Conservation (phyloP, 225 moss, liverwort and hornwort genomes). For the Lunularia cruciata region DNA sequence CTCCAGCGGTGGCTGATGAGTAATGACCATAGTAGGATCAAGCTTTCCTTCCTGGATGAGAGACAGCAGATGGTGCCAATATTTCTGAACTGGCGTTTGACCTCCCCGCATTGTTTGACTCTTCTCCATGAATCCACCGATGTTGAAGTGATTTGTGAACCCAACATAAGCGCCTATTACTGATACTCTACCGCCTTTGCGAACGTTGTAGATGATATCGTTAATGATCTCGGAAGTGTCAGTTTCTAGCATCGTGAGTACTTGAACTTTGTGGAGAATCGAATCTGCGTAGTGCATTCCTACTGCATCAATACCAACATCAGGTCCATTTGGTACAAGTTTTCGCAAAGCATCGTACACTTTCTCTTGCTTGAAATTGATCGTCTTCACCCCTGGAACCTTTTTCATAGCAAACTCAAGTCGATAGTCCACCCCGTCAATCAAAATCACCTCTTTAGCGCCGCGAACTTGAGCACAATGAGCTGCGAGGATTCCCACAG, state of each 20-base stretch:
- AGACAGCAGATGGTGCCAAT: conserved; percentile 60
- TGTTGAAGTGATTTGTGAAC: conserved; percentile 58
- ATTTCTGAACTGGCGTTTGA: conserved; percentile 78
- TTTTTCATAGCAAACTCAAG: conserved; percentile 56
- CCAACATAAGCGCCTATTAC: conserved; percentile 76
- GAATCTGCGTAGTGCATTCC: conserved; percentile 71
- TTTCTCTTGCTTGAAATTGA: conserved; percentile 64
- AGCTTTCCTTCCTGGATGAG: conserved; percentile 54
- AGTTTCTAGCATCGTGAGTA: conserved; percentile 50
- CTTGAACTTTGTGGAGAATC: conserved; percentile 47
- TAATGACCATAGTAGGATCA: conserved; percentile 48
- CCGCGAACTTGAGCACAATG: conserved; percentile 66
- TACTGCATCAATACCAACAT: conserved; percentile 73
- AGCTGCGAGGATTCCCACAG: conserved; percentile 79
- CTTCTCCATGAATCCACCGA: conserved; percentile 94
- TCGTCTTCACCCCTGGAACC: conserved; percentile 50
- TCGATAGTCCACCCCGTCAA: conserved; percentile 58
- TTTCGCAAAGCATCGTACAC: conserved; percentile 45
- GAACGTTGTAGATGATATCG: conserved; percentile 64
- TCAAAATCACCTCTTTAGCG: conserved; percentile 69
- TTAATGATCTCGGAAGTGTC: conserved; percentile 73
- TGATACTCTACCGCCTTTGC: conserved; percentile 69
- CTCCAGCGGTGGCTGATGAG: conserved; percentile 51
- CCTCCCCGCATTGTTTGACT: conserved; percentile 68
- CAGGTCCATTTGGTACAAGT: conserved; percentile 63